Conservation (phyloP, 371 early-diverging fungal genomes). For the Lichtheimia ramosa region DNA sequence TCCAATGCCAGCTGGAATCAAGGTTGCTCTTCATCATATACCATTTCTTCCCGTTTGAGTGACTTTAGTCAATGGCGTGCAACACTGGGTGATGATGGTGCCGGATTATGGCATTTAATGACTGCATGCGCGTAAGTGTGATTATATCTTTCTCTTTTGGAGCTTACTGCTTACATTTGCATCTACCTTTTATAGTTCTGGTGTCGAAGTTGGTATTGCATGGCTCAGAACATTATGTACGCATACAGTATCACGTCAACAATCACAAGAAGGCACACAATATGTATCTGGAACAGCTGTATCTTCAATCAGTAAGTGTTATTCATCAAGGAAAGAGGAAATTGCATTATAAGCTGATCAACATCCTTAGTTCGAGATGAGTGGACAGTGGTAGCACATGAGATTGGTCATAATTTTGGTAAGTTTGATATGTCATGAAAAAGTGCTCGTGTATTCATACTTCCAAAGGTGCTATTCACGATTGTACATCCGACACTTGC, state of each 20-base stretch:
- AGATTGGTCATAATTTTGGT: constrained; percentile 92
- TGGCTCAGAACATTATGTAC: constrained; percentile 87
- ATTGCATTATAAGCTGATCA: not conserved
- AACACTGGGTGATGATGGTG: constrained; percentile 61
- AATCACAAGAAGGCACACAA: constrained; percentile 29
- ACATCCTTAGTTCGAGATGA: constrained; percentile 62
- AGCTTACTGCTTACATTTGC: not conserved
- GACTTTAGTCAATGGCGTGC: constrained; percentile 94
- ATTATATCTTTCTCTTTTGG: not conserved
- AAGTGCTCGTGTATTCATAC: not conserved
- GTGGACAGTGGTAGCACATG: constrained; percentile 96
- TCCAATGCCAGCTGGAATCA: constrained; percentile 72
- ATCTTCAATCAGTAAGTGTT: constrained; percentile 66
- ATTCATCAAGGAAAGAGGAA: not conserved
- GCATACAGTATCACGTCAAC: constrained; percentile 43
- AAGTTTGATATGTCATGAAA: constrained; percentile 3
- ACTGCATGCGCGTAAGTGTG: constrained; percentile 74
- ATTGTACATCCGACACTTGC: constrained; percentile 63
- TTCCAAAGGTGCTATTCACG: constrained; percentile 60
- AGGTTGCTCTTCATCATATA: constrained; percentile 69
- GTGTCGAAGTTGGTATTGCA: constrained; percentile 90
- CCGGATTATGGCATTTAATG: constrained; percentile 95
- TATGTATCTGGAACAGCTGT: constrained; percentile 86
- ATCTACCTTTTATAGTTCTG: constrained; percentile 49
- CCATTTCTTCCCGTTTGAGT: constrained; percentile 76